Base-by-base conservation (phyloP, 2,329 filamentous ascomycete species). In the Ascochyta viciae-villosae region DNA sequence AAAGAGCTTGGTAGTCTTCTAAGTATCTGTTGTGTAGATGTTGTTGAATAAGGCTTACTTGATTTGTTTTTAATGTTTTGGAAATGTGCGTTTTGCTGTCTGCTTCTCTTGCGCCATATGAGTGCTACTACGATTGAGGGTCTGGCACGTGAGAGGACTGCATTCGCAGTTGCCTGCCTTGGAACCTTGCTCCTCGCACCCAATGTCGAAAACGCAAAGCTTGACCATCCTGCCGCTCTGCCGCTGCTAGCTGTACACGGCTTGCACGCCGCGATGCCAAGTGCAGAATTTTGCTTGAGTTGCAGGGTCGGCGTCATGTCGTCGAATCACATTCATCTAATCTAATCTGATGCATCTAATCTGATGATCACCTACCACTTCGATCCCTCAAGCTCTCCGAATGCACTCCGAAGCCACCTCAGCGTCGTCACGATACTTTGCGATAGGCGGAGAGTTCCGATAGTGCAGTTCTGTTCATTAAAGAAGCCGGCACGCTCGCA, bases 331-430 rank as follows among this genome's bases (percentile, higher is more conserved):
- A 8, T 23, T 12, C 12, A 22, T 50, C 52, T 41, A 55, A 55
- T 55, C 52, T 55, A 45, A 55, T 55, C 52, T 50, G 52, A 55
- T 55, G 46, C 37, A 54, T 54, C 51, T 49, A 19, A 54, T 54
- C 43, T n/a, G 45, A 39, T 50, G 52, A 55, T 50, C 46, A 50
- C 16, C 27, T 52, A 44, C 52, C 35, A 19, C 35, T 41, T 55
- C 26, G n/a, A 50, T 55, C 10, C 27, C 15, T 15, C 19, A 7
- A 29, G 6, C 40, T 40, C 19, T 55, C 52, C 52, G 46, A 55
- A 40, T 35, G 15, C 45, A 16, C 46, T 29, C 52, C 45, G 52
- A 45, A n/a, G 22, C 27, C 29, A n/a, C 35, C 44, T 40, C 52
- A 50, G 15, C 23, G 41, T 46, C 40, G 52, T 50, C 52, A 54